Evolutionary conservation across 306 rosid genomes (phyloP), one percentile per base, ranked within the genome.

Genomic region (Prunus kanzakura): DNA sequence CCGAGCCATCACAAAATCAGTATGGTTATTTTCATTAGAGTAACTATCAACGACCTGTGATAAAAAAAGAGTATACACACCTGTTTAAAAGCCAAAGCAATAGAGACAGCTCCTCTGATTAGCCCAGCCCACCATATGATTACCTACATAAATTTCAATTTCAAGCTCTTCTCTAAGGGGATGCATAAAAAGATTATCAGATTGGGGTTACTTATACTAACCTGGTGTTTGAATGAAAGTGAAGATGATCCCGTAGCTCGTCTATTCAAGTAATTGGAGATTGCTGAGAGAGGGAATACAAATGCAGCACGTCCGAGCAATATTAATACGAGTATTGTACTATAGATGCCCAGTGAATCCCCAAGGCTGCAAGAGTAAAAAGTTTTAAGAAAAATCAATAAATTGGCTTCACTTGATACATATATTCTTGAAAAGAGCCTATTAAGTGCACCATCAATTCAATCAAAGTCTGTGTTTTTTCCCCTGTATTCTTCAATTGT

Each of bases 61-160:
- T 10, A 50, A 7, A 15, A 20, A 56, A 11, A 14, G 3, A 0
- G 14, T 15, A 3, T 25, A 50, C 69, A 8, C 29, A 87, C 98
- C 88, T 92, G 95, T 86, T 91, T 89, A 81, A 94, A 94, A 74
- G 98, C 98, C 82, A 94, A 70, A 76, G 98, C 98, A 77, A 94
- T 88, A 30, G 97, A 94, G 46, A 94, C 97, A 20, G 97, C 98
- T 68, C 97, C 98, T 72, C 97, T 83, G 84, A 94, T 94, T 25
- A 94, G 89, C 15, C 98, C 96, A 11, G 97, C 97, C 98, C 98
- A 94, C 93, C 98, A 94, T 78, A 94, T 89, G 71, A 90, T 73
- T 79, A 86, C 72, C 97, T 94, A 77, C 35, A 82, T 41, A 16
- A 41, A 57, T 22, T 20, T 72, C 38, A 72, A 22, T 35, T 67